Conservation (phyloP, 768 basidiomycete species). For the Tulasnella calospora region DNA sequence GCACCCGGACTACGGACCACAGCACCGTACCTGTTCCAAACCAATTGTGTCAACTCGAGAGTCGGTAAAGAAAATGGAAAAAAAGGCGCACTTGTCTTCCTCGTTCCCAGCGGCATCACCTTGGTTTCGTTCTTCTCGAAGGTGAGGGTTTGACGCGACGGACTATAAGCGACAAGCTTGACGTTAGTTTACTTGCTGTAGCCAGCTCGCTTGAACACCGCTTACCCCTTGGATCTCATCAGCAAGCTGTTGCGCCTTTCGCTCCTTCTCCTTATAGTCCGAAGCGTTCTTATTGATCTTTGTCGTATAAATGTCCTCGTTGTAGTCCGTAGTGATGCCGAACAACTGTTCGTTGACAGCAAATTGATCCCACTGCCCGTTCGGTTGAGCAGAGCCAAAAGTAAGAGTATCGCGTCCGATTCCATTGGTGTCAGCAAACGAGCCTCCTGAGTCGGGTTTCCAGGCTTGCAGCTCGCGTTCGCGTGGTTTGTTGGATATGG, state of each 20-base stretch:
- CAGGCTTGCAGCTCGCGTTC: constrained; percentile 81
- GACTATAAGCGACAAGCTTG: constrained; percentile 41
- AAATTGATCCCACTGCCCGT: constrained; percentile 81
- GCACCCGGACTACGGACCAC: constrained; percentile 84
- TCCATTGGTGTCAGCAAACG: constrained; percentile 36
- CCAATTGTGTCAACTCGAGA: constrained; percentile 32
- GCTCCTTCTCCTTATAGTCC: constrained; percentile 85
- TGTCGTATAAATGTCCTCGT: constrained; percentile 93
- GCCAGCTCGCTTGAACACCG: constrained; percentile 18
- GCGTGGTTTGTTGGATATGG: constrained; percentile 44
- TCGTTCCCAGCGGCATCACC: constrained; percentile 75
- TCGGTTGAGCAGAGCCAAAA: constrained; percentile 52
- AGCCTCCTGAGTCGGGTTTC: constrained; percentile 45
- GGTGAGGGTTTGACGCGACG: constrained; percentile 67
- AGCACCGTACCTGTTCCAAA: constrained; percentile 69
- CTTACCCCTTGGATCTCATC: constrained; percentile 85
- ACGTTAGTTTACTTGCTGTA: background rate
- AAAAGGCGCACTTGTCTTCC: constrained; percentile 78
- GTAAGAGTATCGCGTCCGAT: constrained; percentile 48
- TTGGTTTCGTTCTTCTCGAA: constrained; percentile 80
- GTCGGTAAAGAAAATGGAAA: constrained; percentile 23
- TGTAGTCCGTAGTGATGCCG: constrained; percentile 84
- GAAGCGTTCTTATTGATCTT: constrained; percentile 77
- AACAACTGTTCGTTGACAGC: constrained; percentile 88
- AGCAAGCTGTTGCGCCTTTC: constrained; percentile 80